Evolutionary conservation across 1,284 basidiomycete genomes (phyloP), one percentile per base, ranked within the genome.

Genomic region (Cutaneotrichosporon cutaneum): DNA sequence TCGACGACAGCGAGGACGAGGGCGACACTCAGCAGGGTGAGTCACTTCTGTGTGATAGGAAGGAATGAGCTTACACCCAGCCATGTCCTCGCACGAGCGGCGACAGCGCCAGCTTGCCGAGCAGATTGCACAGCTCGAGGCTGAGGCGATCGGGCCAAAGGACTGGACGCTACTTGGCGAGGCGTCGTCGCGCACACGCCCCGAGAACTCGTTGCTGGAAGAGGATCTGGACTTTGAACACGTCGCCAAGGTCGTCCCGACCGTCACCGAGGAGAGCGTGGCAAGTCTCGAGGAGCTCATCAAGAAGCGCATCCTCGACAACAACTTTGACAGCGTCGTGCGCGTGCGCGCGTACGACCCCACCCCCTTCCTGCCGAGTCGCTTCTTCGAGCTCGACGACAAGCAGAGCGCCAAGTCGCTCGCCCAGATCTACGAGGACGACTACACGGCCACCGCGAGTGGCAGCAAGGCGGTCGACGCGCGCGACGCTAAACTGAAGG

Each of bases 91-190:
- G 2, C 81, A 84, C 66, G 83, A 84, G 66, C 80, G 79, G 60
- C 81, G 83, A 1, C 79, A 83, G 50, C 74, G 80, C 16, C 81
- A 80, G 8, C 73, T 85, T 18, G 78, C 80, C 1, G 76, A 79
- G 33, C 82, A 85, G 69, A 85, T 85, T 59, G 80, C 81, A 10
- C 72, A 80, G 55, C 80, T 85, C 27, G 84, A 85, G 67, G 70
- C 74, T 27, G 81, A 85, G 71, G 84, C 84, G 51, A 80, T 85
- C 27, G 82, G 79, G 7, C 80, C 82, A 36, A 84, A 84, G 71
- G 94, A 98, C 68, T 99, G 96, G 96, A 89, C 88, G 7, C 83
- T 98, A 36, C 86, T 91, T 82, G 95, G 96, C 52, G 96, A 99
- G 80, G 92, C 92, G 13, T 86, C 85, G 13, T 86, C 90, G 7